Evolutionary conservation across 345 rosid genomes (phyloP).

Genomic region (Draba incana): DNA sequence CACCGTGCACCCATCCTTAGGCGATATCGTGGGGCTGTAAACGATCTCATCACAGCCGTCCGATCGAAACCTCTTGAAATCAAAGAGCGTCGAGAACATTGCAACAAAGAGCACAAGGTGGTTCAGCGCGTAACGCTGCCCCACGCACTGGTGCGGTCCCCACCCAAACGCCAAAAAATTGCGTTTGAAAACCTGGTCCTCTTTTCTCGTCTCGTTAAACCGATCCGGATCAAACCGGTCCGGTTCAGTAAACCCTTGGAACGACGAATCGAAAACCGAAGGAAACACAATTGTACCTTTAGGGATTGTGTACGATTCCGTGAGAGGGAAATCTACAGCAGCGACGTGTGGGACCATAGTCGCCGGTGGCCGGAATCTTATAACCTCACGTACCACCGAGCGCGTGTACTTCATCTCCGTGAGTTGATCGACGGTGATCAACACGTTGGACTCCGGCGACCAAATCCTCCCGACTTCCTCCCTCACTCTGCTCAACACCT

Average conservation of each 20-base stretch:
- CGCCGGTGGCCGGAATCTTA: slow-evolving; percentile 78
- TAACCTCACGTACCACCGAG: slow-evolving; percentile 85
- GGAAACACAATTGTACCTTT: slow-evolving; percentile 86
- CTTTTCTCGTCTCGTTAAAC: slow-evolving; percentile 60
- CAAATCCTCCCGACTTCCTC: slow-evolving; percentile 67
- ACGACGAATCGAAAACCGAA: slow-evolving; percentile 78
- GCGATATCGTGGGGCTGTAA: slow-evolving; percentile 78
- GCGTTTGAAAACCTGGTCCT: slow-evolving; percentile 58
- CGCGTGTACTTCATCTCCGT: slow-evolving; percentile 81
- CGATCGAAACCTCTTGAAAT: slow-evolving; percentile 58
- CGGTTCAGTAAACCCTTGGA: slow-evolving; percentile 75
- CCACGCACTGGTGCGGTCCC: slow-evolving; percentile 92
- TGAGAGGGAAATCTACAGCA: slow-evolving; percentile 59
- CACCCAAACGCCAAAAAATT: slow-evolving; percentile 80
- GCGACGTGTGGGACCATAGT: slow-evolving; percentile 90
- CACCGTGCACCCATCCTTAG: slow-evolving; percentile 77
- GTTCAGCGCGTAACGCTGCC: slow-evolving; percentile 84
- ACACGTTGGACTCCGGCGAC: slow-evolving; percentile 76
- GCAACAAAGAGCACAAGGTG: slow-evolving; percentile 80
- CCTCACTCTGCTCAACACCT: slow-evolving; percentile 60
- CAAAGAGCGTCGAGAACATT: slow-evolving; percentile 58
- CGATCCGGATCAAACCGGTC: slow-evolving; percentile 81
- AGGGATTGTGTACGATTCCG: slow-evolving; percentile 70
- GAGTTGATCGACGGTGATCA: slow-evolving; percentile 64
- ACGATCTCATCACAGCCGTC: slow-evolving; percentile 77